A percentile compares a stretch with the other conserved stretches of the same genome.
Conservation (phyloP, 345 rosid species). For the Brassica incana region DNA sequence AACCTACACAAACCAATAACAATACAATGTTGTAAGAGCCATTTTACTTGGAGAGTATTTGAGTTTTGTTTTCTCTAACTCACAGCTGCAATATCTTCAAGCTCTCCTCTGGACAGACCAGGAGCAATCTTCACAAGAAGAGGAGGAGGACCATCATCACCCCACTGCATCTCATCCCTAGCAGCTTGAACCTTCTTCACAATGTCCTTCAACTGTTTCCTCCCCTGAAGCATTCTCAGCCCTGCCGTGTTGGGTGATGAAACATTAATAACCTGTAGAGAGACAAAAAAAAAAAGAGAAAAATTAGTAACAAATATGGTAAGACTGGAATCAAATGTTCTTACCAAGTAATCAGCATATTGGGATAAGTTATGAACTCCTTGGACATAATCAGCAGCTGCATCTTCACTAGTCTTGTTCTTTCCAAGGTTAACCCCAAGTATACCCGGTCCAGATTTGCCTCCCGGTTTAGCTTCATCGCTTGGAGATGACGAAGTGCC, state of each 20-base stretch:
- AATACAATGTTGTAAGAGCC: conserved; percentile 37
- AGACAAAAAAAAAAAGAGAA: not conserved
- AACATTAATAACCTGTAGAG: conserved; percentile 81
- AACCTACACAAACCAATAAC: conserved; percentile 56
- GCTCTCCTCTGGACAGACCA: too few species aligned
- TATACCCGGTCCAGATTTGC: conserved; percentile 98
- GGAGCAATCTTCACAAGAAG: too few species aligned
- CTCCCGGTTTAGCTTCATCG: conserved; percentile 73
- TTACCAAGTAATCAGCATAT: conserved; percentile 96
- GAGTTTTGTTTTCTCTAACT: conserved; percentile 14
- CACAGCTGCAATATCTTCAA: conserved; percentile 97
- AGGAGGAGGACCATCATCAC: conserved; percentile 98
- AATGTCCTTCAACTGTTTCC: conserved; percentile 91
- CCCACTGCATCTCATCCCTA: conserved; percentile 99
- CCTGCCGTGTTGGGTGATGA: conserved; percentile 99
- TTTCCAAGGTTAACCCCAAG: conserved; percentile 98
- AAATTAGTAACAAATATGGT: not conserved
- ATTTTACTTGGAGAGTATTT: not conserved
- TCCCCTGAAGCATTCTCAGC: conserved; percentile 92
- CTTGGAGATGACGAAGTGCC: conserved; percentile 54
- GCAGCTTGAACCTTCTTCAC: conserved; percentile 99
- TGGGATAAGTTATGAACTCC: conserved; percentile 98
- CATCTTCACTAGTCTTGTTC: conserved; percentile 95
- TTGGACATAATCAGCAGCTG: conserved; percentile 90
- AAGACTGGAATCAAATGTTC: conserved; percentile 4